Evolutionary conservation across 2,329 filamentous ascomycete genomes (phyloP).

Genomic region (Ilyonectria destructans): DNA sequence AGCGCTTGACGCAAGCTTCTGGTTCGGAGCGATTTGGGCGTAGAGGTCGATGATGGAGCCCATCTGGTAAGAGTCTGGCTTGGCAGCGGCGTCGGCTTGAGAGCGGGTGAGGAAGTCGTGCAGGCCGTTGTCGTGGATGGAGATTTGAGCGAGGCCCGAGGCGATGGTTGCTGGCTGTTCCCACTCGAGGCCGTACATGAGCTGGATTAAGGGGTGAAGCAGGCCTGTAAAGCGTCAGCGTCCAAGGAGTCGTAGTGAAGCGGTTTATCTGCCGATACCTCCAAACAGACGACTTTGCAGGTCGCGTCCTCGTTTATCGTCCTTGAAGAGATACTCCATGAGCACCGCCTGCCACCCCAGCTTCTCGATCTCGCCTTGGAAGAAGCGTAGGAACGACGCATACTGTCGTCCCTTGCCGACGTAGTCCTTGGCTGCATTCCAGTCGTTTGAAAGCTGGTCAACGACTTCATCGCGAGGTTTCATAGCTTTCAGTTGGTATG

Average conservation of each 20-base stretch:
- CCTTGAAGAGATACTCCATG: slow-evolving; percentile 78
- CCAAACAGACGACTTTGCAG: slow-evolving; percentile 79
- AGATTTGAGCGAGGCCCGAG: slow-evolving; percentile 83
- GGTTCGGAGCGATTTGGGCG: slow-evolving; percentile 68
- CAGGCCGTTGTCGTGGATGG: slow-evolving; percentile 76
- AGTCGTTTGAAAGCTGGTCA: slow-evolving; percentile 69
- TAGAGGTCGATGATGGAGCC: slow-evolving; percentile 69
- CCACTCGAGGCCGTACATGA: slow-evolving; percentile 90
- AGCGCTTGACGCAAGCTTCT: slow-evolving; percentile 70
- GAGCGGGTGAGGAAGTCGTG: slow-evolving; percentile 67
- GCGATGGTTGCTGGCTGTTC: slow-evolving; percentile 86
- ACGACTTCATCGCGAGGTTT: slow-evolving; percentile 66
- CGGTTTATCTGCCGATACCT: slow-evolving; percentile 56
- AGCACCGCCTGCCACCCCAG: slow-evolving; percentile 75
- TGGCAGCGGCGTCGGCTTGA: slow-evolving; percentile 61
- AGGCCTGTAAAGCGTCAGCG: slow-evolving; percentile 60
- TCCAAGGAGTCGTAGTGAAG: slow-evolving; percentile 16
- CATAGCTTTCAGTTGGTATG: slow-evolving; percentile 75
- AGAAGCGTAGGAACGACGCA: slow-evolving; percentile 83
- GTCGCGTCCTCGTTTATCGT: slow-evolving; percentile 76
- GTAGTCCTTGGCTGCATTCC: slow-evolving; percentile 68
- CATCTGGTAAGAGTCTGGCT: slow-evolving; percentile 33
- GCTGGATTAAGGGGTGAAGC: slow-evolving; percentile 79
- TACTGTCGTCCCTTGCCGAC: slow-evolving; percentile 78
- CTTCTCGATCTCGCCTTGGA: slow-evolving; percentile 79